These are phyloP conservation scores for Coniochaeta prunicola DNA, from an alignment of 2,329 filamentous ascomycete genomes.

Conservation along the genomic window DNA sequence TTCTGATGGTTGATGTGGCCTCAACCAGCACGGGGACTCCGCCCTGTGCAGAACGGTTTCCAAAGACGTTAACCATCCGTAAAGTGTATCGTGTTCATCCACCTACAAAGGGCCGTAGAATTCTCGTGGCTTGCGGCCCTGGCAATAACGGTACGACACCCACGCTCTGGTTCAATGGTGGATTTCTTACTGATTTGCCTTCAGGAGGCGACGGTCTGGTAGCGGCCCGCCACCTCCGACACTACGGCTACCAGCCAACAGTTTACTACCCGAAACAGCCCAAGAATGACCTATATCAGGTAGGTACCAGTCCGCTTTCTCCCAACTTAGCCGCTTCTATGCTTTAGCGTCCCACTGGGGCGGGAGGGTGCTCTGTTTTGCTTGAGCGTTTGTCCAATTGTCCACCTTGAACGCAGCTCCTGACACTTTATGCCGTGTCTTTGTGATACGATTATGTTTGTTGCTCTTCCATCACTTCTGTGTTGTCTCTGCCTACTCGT, in stretches of 20 bases:
- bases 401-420: slow-evolving; percentile 2
- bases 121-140: slow-evolving; percentile 89
- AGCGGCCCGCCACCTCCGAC: slow-evolving; percentile 81
- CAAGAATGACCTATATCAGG: slow-evolving; percentile 85
- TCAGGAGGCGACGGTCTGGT: slow-evolving; percentile 89
- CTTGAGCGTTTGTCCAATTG: no score
- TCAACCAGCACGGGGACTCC: no score
- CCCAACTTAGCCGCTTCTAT: no score
- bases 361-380: slow-evolving; percentile 1
- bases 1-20: no score
- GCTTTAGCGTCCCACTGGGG: not conserved
- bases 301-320: slow-evolving; percentile 28
- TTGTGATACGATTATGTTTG: not conserved
- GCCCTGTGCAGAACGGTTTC: no score
- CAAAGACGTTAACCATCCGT: not conserved
- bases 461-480: not conserved
- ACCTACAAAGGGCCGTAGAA: slow-evolving; percentile 56
- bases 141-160: slow-evolving; percentile 53
- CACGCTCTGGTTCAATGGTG: slow-evolving; percentile 7
- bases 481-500: not conserved
- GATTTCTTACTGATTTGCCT: slow-evolving; percentile 3
- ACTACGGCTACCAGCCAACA: slow-evolving; percentile 84
- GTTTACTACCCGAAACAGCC: slow-evolving; percentile 91
- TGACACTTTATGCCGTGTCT: slow-evolving; percentile 5
- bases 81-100: slow-evolving; percentile 82